Base-by-base conservation (phyloP, 2,329 filamentous ascomycete species). In the Paecilomyces niveus region DNA sequence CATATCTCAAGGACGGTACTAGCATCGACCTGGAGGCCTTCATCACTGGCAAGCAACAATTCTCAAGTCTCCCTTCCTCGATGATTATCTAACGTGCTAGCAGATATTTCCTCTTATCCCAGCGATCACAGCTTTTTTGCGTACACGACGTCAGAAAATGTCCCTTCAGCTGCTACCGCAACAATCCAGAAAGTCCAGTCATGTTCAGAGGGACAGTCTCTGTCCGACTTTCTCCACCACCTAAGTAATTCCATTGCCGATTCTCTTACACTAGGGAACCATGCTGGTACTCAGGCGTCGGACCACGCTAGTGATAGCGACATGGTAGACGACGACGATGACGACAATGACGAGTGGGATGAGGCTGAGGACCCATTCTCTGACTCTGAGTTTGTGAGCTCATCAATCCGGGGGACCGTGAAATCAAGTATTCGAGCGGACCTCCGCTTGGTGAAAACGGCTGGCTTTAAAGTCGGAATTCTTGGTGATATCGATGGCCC, bases 381-480 rank as follows among this genome's bases (percentile, higher is more conserved):
- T 22, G 59, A 58, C 58, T 54, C 56, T 49, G 60, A 62, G 26
- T 53, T 39, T 22, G 50, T 63, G 58, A 15, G 57, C 11, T 58
- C 61, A 54, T 32, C 22, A 22, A 29, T 7, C 8, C 9, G 58
- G 10, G 24, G 8, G 11, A 54, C 56, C 3, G 57, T 67, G 52
- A 63, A 66, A 11, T 59, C 63, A 56, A 65, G 78, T n/a, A 76
- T 90, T 57, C 78, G 80, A 50, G 69, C 70, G 7, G 90, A 93
- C 68, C 78, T 96, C 8, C 78, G 76, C 45, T 72, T 73, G 22
- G 85, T 83, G 2, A 87, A 85, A 65, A 65, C 76, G 1, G 83
- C 85, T 1, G 91, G 91, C 0, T 89, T 91, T 72, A 87, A 83
- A 61, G 78, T 93, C 29, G 89, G 87, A 1, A 76, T 86, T 32